Percentiles rank a stretch among this genome's conserved stretches.
phyloP scores from a whole-genome alignment of 2,329 filamentous ascomycete genomes.

The Neofusicoccum ribis region DNA sequence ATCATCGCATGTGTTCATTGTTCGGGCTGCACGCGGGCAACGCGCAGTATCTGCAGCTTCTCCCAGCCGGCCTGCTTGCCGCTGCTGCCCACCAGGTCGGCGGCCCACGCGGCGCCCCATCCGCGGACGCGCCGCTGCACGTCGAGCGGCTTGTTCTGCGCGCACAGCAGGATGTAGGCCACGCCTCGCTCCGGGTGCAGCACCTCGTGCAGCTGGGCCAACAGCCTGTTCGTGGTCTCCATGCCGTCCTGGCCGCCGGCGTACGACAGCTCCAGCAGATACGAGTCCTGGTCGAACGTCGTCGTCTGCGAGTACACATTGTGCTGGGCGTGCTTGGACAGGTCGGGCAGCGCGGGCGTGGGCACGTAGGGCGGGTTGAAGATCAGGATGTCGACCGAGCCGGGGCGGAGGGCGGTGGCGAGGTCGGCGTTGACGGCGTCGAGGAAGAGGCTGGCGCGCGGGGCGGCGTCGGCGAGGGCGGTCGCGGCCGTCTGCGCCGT shows the following conservation, averaged over 20 bases:
- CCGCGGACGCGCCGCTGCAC: conserved; percentile 64
- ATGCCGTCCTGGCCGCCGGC: conserved; percentile 89
- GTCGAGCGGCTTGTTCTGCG: conserved; percentile 79
- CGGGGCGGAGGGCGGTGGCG: conserved; percentile 57
- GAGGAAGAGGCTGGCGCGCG: conserved; percentile 51
- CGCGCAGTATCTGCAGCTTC: conserved; percentile 82
- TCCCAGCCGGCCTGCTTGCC: conserved; percentile 93
- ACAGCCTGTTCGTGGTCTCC: conserved; percentile 82
- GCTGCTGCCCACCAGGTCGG: conserved; percentile 75
- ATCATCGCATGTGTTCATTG: neutral
- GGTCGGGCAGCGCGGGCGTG: conserved; percentile 68
- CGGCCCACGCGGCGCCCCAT: conserved; percentile 68
- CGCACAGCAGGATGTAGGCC: conserved; percentile 86
- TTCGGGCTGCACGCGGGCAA: conserved; percentile 60
- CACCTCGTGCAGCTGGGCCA: conserved; percentile 66
- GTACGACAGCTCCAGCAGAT: conserved; percentile 81
- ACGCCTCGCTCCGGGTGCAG: conserved; percentile 68
- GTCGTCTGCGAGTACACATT: conserved; percentile 24
- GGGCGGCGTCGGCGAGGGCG: conserved; percentile 43
- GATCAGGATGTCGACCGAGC: conserved; percentile 75
- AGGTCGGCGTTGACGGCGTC: conserved; percentile 73
- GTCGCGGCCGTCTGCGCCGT: conserved; percentile 66
- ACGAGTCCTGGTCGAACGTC: conserved; percentile 75
- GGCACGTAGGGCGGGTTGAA: conserved; percentile 99
- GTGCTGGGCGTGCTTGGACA: conserved; percentile 42